Evolutionary conservation across 164 flowering plant genomes (phyloP).

Genomic region (Buxus sempervirens): DNA sequence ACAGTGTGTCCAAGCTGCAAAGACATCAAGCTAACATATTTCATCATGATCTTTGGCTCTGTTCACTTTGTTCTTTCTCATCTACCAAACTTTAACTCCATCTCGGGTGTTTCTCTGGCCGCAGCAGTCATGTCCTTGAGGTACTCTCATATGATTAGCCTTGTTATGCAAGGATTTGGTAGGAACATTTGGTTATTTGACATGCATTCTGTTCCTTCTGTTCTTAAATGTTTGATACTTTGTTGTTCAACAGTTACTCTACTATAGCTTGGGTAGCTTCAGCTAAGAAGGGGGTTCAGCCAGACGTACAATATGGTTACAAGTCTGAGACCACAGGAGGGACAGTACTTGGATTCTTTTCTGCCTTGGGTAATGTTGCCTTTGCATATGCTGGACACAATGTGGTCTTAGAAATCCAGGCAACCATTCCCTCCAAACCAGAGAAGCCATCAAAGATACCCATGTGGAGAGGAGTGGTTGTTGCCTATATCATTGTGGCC

Average conservation of each 20-base stretch:
- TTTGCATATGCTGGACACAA: constrained; percentile 63
- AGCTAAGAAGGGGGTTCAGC: constrained; percentile 21
- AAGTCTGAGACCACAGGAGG: constrained; percentile 16
- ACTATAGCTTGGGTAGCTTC: constrained; percentile 45
- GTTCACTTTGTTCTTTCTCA: constrained; percentile 40
- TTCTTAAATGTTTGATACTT: neutral
- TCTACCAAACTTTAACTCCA: constrained; percentile 55
- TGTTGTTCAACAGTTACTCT: constrained; percentile 38
- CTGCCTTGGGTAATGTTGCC: constrained; percentile 46
- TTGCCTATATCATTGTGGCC: constrained; percentile 47
- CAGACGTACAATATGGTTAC: constrained; percentile 33
- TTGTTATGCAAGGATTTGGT: too few relatives aligned
- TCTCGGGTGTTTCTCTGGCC: constrained; percentile 37
- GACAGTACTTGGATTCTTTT: constrained; percentile 30
- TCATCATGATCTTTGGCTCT: constrained; percentile 44
- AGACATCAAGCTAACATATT: constrained; percentile 28
- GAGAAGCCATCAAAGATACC: constrained; percentile 50
- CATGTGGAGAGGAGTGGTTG: constrained; percentile 56
- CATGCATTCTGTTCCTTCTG: too few relatives aligned
- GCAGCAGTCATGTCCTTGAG: constrained; percentile 57
- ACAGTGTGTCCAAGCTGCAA: constrained; percentile 29
- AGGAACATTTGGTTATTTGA: too few relatives aligned
- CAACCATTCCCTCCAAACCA: constrained; percentile 54
- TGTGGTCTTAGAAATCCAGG: constrained; percentile 60
- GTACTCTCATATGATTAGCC: too few relatives aligned